Conservation (phyloP, 768 basidiomycete species). For the Boletellus ananiceps region DNA sequence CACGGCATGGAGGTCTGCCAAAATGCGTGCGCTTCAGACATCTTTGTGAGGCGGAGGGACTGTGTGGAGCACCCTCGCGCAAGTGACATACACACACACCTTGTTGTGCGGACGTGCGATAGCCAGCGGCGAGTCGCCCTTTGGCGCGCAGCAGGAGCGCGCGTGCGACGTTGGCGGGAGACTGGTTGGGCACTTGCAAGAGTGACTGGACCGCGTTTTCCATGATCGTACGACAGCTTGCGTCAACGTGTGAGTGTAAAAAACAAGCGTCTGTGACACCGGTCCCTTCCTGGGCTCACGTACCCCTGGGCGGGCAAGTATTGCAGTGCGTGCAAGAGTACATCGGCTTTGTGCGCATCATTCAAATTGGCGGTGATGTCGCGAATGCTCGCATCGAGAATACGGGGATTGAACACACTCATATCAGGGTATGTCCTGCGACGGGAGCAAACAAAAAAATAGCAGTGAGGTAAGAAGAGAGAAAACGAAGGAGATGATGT, state of each 20-base stretch:
- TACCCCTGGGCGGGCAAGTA: slow-evolving; percentile 71
- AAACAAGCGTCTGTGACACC: too few relatives aligned
- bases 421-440: slow-evolving; percentile 26
- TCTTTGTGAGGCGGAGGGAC: not conserved
- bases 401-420: slow-evolving; percentile 72
- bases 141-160: slow-evolving; percentile 66
- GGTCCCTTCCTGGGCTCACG: slow-evolving; percentile 13
- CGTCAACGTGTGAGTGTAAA: slow-evolving; percentile 1
- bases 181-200: slow-evolving; percentile 51
- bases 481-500: not conserved
- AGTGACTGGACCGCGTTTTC: slow-evolving; percentile 75
- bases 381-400: slow-evolving; percentile 71
- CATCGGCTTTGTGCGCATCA: slow-evolving; percentile 64
- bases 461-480: not conserved
- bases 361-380: slow-evolving; percentile 56
- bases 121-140: slow-evolving; percentile 56
- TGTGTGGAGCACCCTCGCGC: too few relatives aligned
- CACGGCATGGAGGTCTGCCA: slow-evolving; percentile 61
- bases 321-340: slow-evolving; percentile 77
- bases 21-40: slow-evolving; percentile 2
- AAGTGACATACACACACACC: slow-evolving; percentile 33
- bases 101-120: slow-evolving; percentile 59
- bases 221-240: slow-evolving; percentile 53
- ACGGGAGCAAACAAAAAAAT: too few relatives aligned
- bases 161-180: slow-evolving; percentile 48